Percentiles rank a stretch among this genome's conserved stretches.
phyloP scores from a whole-genome alignment of 2,329 filamentous ascomycete species.

The Magnaporthiopsis rhizophila region DNA sequence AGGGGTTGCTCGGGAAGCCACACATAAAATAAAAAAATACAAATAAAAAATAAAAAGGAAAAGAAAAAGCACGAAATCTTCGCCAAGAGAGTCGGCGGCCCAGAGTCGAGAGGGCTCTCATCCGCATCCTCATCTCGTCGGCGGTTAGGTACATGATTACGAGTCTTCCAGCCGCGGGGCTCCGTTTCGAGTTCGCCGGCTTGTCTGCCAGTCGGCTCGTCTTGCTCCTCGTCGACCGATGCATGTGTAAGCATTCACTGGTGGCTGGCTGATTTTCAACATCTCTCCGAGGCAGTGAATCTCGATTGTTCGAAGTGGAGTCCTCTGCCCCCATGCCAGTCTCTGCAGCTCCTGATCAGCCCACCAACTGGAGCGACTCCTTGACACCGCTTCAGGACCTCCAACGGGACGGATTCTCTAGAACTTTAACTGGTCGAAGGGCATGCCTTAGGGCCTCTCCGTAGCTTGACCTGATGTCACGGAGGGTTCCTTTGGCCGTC shows the following conservation, averaged over 20 bases:
- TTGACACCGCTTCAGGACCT: neutral
- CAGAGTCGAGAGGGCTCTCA: neutral
- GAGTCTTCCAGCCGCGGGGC: neutral
- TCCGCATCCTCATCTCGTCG: neutral
- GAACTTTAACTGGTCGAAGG: neutral
- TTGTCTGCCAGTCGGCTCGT: neutral
- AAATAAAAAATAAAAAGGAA: no score
- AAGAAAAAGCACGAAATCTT: neutral
- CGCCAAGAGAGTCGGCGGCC: neutral
- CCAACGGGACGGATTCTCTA: neutral
- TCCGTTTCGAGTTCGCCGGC: neutral
- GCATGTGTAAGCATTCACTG: no score
- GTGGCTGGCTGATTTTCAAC: no score
- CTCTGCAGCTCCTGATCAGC: neutral
- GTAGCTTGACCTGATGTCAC: neutral
- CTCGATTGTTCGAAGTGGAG: neutral
- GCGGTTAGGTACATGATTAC: neutral
- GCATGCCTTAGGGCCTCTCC: neutral
- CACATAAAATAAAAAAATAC: no score
- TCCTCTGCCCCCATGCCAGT: neutral
- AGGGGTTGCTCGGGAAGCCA: neutral
- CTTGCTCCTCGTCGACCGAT: neutral
- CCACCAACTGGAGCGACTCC: neutral
- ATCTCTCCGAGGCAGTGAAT: neutral
- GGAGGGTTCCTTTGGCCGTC: neutral